Percentiles rank a stretch among this genome's conserved stretches.
Conservation (phyloP, 768 basidiomycete genomes). For the Pisolithus marmoratus region DNA sequence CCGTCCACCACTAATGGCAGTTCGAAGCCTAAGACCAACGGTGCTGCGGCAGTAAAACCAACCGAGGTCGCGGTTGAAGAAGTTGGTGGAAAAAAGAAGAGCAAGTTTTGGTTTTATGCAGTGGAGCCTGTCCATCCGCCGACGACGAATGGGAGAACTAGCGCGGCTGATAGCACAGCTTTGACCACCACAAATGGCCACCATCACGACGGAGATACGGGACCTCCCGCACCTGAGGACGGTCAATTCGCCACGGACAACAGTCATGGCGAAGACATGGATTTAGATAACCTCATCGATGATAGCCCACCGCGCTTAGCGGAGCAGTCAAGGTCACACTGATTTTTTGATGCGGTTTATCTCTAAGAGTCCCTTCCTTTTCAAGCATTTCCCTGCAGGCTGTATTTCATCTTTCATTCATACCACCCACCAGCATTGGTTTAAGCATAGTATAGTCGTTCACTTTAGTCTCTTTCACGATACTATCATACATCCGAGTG, state of each 20-base stretch:
- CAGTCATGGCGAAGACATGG: slow-evolving; percentile 13
- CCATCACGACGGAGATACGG: slow-evolving; percentile 7
- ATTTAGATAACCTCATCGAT: slow-evolving; percentile 17
- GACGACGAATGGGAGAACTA: slow-evolving; percentile 12
- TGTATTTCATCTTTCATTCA: slow-evolving; percentile 15
- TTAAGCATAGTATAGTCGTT: slow-evolving; percentile 24
- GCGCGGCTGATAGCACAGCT: slow-evolving; percentile 9
- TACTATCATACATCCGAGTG: slow-evolving; percentile 10
- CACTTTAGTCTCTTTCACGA: slow-evolving; percentile 20
- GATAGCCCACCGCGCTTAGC: slow-evolving; percentile 12
- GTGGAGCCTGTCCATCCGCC: slow-evolving; percentile 59
- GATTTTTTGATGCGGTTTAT: slow-evolving; percentile 6
- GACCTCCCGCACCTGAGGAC: slow-evolving; percentile 2
- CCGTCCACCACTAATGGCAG: slow-evolving; percentile 25
- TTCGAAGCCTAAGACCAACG: slow-evolving; percentile 45
- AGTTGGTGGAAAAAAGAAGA: slow-evolving; percentile 75
- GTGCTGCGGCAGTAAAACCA: slow-evolving; percentile 64
- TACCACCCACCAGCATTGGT: slow-evolving; percentile 27
- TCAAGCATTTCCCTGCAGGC: slow-evolving; percentile 9
- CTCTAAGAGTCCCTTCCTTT: slow-evolving; percentile 1
- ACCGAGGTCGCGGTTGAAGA: slow-evolving; percentile 72
- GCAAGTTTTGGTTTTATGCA: slow-evolving; percentile 86
- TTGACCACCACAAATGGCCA: slow-evolving; percentile 18
- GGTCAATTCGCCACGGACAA: slow-evolving; percentile 4
- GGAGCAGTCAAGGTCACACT: slow-evolving; percentile 8